Percentiles rank a stretch among this genome's conserved stretches.
These are phyloP conservation scores for Aspergillus sclerotialis DNA, from an alignment of 2,329 filamentous ascomycete species.

Conservation along the genomic window DNA sequence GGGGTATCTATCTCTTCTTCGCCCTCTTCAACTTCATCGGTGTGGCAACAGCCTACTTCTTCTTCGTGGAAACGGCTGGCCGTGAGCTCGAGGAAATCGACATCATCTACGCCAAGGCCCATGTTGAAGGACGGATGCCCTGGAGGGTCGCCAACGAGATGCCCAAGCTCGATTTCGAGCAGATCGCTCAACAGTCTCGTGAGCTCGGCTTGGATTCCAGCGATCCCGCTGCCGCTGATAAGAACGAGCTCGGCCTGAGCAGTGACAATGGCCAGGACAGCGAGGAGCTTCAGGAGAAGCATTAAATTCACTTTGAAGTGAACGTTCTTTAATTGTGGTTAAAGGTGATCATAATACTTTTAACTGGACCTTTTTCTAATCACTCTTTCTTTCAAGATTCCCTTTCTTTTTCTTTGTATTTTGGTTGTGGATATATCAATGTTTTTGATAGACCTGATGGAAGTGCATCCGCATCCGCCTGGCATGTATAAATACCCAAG, in stretches of 20 bases:
- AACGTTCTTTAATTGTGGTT: neutral
- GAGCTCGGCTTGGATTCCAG: slow-evolving; percentile 15
- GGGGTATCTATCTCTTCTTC: slow-evolving; percentile 38
- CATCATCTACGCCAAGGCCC: slow-evolving; percentile 33
- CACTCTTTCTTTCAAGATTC: neutral
- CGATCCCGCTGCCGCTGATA: slow-evolving; percentile 3
- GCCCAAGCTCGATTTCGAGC: slow-evolving; percentile 22
- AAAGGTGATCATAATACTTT: slow-evolving; percentile 1
- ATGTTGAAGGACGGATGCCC: slow-evolving; percentile 26
- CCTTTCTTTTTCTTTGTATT: neutral
- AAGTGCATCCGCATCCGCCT: neutral
- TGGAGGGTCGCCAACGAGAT: slow-evolving; percentile 18
- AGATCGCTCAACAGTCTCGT: slow-evolving; percentile 18
- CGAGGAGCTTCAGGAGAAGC: neutral
- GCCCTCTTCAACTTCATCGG: slow-evolving; percentile 32
- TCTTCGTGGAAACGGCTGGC: slow-evolving; percentile 43
- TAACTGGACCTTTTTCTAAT: neutral
- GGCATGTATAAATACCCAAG: slow-evolving; percentile 1
- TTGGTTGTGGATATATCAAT: neutral
- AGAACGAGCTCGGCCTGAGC: slow-evolving; percentile 2
- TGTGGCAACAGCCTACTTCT: slow-evolving; percentile 45
- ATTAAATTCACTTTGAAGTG: too few species aligned
- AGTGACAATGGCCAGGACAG: slow-evolving; percentile 2
- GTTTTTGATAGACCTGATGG: neutral
- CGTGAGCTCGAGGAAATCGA: slow-evolving; percentile 36